Conservation (phyloP, 176 grass and related monocot species). For the Hyparrhenia diplandra region DNA sequence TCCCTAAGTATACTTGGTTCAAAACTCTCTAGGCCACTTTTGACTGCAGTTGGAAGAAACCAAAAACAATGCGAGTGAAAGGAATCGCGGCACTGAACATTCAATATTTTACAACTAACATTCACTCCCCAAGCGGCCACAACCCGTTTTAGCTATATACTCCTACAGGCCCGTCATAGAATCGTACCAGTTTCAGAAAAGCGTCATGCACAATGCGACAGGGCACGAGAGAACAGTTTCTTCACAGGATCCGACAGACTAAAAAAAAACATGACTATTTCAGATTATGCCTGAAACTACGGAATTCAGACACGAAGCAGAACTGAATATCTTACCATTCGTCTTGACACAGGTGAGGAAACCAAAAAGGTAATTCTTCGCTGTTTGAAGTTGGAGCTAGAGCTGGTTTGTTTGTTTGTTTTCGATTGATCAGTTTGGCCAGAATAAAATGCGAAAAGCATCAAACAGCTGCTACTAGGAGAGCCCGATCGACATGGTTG, state of each 20-base stretch:
- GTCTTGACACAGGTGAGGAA: neutral
- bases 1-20: neutral
- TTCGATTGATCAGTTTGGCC: neutral
- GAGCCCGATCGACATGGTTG: neutral
- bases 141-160: neutral
- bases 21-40: neutral
- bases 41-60: conserved; percentile 21
- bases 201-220: conserved; percentile 25
- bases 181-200: conserved; percentile 31
- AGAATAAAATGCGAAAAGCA: neutral
- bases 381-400: neutral
- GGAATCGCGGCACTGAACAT: neutral
- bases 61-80: conserved; percentile 4
- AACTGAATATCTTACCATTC: neutral
- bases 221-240: neutral
- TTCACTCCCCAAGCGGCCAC: neutral
- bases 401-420: neutral
- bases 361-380: neutral
- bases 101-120: neutral
- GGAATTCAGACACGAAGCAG: neutral
- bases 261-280: neutral
- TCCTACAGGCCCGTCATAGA: neutral
- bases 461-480: no score
- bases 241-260: neutral
- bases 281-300: neutral